phyloP scores from a whole-genome alignment of 1,139 yeast genomes.

The Trichomonascaceae sp. region DNA sequence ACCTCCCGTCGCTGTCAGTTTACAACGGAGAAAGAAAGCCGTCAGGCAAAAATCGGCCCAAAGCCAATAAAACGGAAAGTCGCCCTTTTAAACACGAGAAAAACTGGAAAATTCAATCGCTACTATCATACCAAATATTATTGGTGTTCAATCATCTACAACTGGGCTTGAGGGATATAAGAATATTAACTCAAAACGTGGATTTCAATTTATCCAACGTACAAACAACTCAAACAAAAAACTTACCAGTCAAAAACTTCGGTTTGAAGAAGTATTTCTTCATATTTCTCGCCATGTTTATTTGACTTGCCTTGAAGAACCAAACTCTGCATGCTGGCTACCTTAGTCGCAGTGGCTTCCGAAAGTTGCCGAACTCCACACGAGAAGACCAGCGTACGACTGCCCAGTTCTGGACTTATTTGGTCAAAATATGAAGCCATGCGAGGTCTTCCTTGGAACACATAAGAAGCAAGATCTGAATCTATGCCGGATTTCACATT shows the following conservation, averaged over 20 bases:
- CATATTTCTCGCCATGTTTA: conserved; percentile 24
- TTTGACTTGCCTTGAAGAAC: conserved; percentile 20
- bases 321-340: conserved; percentile 37
- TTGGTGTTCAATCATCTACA: neutral
- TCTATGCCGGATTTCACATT: neutral
- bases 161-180: neutral
- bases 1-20: neutral
- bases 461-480: neutral
- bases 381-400: conserved; percentile 43
- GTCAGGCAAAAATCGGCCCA: too few relatives aligned
- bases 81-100: neutral
- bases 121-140: too few relatives aligned
- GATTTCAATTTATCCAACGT: neutral
- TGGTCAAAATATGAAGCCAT: conserved; percentile 18
- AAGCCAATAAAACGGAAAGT: too few relatives aligned
- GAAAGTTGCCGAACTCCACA: conserved; percentile 49
- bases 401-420: conserved; percentile 25
- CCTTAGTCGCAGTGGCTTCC: conserved; percentile 39
- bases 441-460: conserved; percentile 35
- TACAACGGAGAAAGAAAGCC: neutral
- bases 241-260: conserved; percentile 54
- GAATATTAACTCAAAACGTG: neutral
- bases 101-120: neutral
- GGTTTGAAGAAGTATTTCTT: conserved; percentile 51
- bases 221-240: neutral